These are phyloP conservation scores for Arabis hirsuta DNA, from an alignment of 345 rosid species.

Conservation along the genomic window DNA sequence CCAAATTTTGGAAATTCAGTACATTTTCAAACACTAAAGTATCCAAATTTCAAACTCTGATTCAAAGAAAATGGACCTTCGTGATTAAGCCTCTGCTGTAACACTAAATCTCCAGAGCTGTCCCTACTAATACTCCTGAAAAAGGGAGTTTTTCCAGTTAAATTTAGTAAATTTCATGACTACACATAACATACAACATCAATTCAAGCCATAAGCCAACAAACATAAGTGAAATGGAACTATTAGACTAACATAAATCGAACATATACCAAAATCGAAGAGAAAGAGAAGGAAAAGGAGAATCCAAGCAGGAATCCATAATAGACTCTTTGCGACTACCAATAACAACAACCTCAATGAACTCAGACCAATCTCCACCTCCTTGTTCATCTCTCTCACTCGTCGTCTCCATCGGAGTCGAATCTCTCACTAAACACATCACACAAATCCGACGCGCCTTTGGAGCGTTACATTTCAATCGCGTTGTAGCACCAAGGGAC, in stretches of 20 bases:
- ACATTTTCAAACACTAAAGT: conserved; percentile 5
- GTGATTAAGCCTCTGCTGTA: conserved; percentile 59
- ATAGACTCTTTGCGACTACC: conserved; percentile 85
- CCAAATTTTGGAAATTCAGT: neutral
- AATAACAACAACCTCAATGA: conserved; percentile 69
- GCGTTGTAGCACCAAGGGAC: neutral
- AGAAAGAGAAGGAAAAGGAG: conserved; percentile 62
- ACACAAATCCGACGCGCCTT: conserved; percentile 43
- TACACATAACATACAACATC: neutral
- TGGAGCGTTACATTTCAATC: conserved; percentile 24
- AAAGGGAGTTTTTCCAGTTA: neutral
- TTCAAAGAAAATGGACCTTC: conserved; percentile 51
- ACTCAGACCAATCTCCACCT: conserved; percentile 32
- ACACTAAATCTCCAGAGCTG: conserved; percentile 53
- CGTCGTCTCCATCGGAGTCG: conserved; percentile 28
- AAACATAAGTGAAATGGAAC: too few species aligned
- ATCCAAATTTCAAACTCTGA: neutral
- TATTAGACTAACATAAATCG: neutral
- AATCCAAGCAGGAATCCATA: conserved; percentile 73
- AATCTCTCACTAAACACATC: conserved; percentile 42
- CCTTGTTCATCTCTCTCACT: conserved; percentile 10
- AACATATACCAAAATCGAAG: conserved; percentile 76
- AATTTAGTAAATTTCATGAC: neutral
- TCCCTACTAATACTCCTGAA: conserved; percentile 64
- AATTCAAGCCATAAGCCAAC: neutral